Evolutionary conservation across 768 basidiomycete species (phyloP), one percentile per base, ranked within the genome.

Genomic region (Boletus fagicola): DNA sequence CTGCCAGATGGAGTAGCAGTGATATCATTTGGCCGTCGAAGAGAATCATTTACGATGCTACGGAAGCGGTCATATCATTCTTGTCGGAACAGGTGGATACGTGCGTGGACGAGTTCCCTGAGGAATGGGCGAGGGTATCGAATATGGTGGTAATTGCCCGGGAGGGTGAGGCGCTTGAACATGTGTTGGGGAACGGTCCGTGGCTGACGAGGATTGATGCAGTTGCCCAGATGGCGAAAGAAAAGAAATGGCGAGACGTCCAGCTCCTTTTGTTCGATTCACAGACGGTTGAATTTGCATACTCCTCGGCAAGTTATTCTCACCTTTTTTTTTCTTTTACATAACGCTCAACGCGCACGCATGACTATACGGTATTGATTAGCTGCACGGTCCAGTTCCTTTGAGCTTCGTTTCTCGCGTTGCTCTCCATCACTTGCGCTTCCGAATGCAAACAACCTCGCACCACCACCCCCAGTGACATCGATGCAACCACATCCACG

Each of bases 71-170:
- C 13, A 91, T 96, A 8, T 92, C 88, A 0, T 95, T 97, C 71
- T 74, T 92, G 36, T 92, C 91, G 2, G 88, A 91, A 62, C 83
- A 94, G 65, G 88, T 95, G 61, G 84, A 93, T 62, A 86, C 85
- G 9, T 95, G 93, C 65, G 91, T 97, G 20, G 88, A 90, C 57
- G 88, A 93, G 63, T 94, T 97, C 69, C 74, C 92, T 62, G 90
- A 94, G 66, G 93, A 94, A 71, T 96, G 94, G 92, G 90, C 91
- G 40, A 79, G 89, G 45, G 90, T 96, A 31, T 92, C 91, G 20
- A 95, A 94, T 74, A 93, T 94, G 82, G 91, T 94, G 13, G 90
- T 94, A 26, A 93, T 96, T 54, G 94, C 93, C 13, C 83, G 92
- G 58, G 91, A 94, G 76, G 85, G 92, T 91, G 67, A 56, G 77